These are phyloP conservation scores for Maudiozyma humilis DNA, from an alignment of 1,139 yeast genomes.

Conservation along the genomic window DNA sequence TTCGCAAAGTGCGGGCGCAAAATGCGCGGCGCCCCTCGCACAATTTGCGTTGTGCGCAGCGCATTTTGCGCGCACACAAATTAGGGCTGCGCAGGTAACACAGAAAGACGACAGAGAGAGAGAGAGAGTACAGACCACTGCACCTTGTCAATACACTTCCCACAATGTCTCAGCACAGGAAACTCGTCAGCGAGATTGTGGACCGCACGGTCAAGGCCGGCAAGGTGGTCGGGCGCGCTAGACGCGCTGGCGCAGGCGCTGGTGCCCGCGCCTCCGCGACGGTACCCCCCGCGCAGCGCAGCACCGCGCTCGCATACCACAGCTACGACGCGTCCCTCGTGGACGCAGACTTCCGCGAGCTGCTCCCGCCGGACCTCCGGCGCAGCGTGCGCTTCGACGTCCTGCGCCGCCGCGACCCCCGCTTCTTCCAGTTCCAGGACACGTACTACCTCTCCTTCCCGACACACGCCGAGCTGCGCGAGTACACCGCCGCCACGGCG, in stretches of 20 bases:
- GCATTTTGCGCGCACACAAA: neutral
- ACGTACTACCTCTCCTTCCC: slow-evolving; percentile 22
- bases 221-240: slow-evolving; percentile 1
- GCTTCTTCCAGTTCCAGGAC: slow-evolving; percentile 27
- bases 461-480: slow-evolving; percentile 12
- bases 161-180: neutral
- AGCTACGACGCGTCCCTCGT: slow-evolving; percentile 21
- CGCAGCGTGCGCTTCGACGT: slow-evolving; percentile 12
- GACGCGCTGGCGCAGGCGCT: neutral
- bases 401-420: slow-evolving; percentile 24
- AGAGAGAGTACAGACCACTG: no score
- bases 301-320: neutral
- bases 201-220: neutral
- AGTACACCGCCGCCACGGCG: slow-evolving; percentile 14
- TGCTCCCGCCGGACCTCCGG: slow-evolving; percentile 10
- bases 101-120: neutral
- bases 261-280: neutral
- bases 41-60: neutral
- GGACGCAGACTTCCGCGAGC: slow-evolving; percentile 15
- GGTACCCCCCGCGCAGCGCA: slow-evolving; percentile 4
- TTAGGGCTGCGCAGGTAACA: no score
- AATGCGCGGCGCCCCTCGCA: neutral
- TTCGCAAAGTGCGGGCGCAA: neutral
- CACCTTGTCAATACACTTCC: no score
- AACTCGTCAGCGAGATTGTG: slow-evolving; percentile 1